These are phyloP conservation scores for Sclerotinia nivalis DNA, from an alignment of 2,329 filamentous ascomycete genomes.

Conservation along the genomic window DNA sequence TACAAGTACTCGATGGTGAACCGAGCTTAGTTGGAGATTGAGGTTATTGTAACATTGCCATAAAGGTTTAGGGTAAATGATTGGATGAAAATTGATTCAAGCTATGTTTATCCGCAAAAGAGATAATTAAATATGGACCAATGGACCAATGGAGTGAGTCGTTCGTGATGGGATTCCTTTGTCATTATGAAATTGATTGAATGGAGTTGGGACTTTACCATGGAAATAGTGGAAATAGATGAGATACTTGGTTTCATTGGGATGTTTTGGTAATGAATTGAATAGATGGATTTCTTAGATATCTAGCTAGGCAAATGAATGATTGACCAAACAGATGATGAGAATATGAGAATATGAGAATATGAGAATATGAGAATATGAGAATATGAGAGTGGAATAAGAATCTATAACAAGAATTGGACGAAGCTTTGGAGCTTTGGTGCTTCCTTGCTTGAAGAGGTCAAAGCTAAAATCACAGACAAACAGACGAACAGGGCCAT, in stretches of 20 bases:
- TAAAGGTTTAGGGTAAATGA: neutral
- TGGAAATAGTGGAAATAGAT: no score
- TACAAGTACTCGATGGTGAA: neutral
- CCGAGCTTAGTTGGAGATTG: neutral
- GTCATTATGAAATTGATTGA: neutral
- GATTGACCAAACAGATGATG: no score
- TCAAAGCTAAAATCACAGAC: no score
- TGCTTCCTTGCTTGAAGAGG: no score
- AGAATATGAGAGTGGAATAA: no score
- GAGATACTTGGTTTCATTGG: neutral
- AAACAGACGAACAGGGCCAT: no score
- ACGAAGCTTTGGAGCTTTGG: no score
- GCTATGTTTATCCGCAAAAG: neutral
- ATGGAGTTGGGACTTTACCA: neutral
- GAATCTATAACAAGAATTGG: no score
- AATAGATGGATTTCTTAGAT: neutral
- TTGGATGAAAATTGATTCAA: slow-evolving; percentile 2
- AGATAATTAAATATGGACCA: neutral
- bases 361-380: no score
- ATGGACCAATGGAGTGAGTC: no score
- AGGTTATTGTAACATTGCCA: slow-evolving; percentile 9
- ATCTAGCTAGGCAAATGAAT: no score
- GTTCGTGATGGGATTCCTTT: neutral
- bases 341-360: no score
- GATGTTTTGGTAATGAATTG: neutral